A percentile compares a stretch with the other conserved stretches of the same genome.
phyloP scores from a whole-genome alignment of 2,329 filamentous ascomycete species.

The Botrytis fragariae region DNA sequence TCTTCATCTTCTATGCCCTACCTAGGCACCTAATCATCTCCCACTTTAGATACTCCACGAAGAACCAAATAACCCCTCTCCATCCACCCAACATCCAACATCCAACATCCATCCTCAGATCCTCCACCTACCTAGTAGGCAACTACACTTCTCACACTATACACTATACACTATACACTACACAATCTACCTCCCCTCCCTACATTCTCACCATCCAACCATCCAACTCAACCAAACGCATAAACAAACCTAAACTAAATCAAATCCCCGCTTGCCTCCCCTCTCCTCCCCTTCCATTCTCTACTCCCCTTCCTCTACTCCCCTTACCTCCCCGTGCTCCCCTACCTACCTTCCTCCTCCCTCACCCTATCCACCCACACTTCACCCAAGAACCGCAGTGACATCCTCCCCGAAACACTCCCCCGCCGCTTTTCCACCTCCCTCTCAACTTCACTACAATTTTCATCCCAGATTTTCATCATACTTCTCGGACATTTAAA shows the following conservation, averaged over 20 bases:
- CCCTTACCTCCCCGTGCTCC: too few species aligned
- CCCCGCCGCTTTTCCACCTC: not conserved
- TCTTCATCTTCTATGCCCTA: not conserved
- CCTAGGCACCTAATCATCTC: not conserved
- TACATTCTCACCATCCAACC: too few species aligned
- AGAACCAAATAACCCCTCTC: not conserved
- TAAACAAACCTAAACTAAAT: not conserved
- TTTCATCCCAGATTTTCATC: not conserved
- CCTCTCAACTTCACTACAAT: not conserved
- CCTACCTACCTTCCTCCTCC: too few species aligned
- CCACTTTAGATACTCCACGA: not conserved
- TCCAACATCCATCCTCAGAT: not conserved
- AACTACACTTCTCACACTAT: not conserved
- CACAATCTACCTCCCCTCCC: too few species aligned
- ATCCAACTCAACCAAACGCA: not conserved
- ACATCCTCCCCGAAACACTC: not conserved
- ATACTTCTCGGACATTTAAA: not conserved
- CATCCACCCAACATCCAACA: not conserved
- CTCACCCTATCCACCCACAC: too few species aligned
- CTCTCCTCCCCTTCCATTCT: not conserved
- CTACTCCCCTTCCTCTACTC: too few species aligned
- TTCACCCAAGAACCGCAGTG: too few species aligned
- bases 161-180: too few species aligned
- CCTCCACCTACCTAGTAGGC: not conserved
- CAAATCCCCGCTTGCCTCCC: not conserved